These are phyloP conservation scores for Acrocalymma vagum DNA, from an alignment of 2,329 filamentous ascomycete species.

Conservation along the genomic window DNA sequence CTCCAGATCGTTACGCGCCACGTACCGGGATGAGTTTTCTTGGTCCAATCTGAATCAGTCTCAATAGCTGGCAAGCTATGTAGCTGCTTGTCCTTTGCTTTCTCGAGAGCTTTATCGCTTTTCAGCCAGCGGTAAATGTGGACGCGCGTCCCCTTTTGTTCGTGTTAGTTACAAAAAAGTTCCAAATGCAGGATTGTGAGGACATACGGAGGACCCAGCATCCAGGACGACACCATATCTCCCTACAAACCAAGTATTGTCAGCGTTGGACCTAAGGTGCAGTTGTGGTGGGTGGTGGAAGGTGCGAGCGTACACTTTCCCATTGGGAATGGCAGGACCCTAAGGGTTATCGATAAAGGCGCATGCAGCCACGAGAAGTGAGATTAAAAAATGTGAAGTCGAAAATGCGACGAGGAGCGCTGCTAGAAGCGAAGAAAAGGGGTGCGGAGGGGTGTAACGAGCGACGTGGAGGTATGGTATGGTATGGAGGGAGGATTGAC, in stretches of 20 bases:
- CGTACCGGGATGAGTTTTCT: slow-evolving; percentile 89
- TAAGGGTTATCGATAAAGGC: slow-evolving; percentile 20
- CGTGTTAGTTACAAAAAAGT: slow-evolving; percentile 23
- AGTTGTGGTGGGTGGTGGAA: slow-evolving; percentile 14
- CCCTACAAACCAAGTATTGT: slow-evolving; percentile 51
- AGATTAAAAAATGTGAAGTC: slow-evolving; percentile 1
- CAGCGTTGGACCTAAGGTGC: slow-evolving; percentile 22
- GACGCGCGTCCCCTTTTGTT: slow-evolving; percentile 78
- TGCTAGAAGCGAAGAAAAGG: slow-evolving; percentile 10
- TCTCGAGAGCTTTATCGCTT: slow-evolving; percentile 70
- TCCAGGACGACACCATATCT: slow-evolving; percentile 94
- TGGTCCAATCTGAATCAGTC: slow-evolving; percentile 86
- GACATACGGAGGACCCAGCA: slow-evolving; percentile 86
- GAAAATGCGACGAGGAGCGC: slow-evolving; percentile 13
- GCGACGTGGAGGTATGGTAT: slow-evolving; percentile 28
- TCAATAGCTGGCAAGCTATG: slow-evolving; percentile 79
- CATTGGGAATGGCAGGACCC: slow-evolving; percentile 40
- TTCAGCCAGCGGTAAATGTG: slow-evolving; percentile 96
- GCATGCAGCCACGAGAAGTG: slow-evolving; percentile 35
- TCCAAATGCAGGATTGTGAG: not conserved
- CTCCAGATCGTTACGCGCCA: not conserved
- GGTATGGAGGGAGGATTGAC: slow-evolving; percentile 10
- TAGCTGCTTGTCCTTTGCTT: slow-evolving; percentile 67
- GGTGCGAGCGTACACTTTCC: slow-evolving; percentile 50
- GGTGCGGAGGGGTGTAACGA: slow-evolving; percentile 31